Conservation (phyloP, 2,329 filamentous ascomycete species). For the Fusarium sp. region DNA sequence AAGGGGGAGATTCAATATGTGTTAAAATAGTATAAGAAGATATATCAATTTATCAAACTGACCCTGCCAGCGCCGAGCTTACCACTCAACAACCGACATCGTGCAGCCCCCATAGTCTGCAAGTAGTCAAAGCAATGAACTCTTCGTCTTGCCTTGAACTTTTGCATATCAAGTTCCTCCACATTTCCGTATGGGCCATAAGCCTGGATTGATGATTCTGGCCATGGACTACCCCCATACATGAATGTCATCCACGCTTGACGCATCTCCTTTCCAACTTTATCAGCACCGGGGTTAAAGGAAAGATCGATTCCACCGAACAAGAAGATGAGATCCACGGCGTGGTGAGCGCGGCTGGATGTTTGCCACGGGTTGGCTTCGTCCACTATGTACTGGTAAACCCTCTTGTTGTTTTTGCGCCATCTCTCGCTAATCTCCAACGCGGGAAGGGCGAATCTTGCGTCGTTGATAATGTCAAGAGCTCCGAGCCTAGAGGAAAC, state of each 20-base stretch:
- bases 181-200: conserved; percentile 55
- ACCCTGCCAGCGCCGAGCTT: conserved; percentile 55
- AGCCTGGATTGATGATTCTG: conserved; percentile 19
- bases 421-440: conserved; percentile 27
- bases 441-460: conserved; percentile 46
- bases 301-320: conserved; percentile 56
- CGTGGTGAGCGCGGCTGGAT: conserved; percentile 60
- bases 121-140: conserved; percentile 21
- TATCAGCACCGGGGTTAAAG: conserved; percentile 49
- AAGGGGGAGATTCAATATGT: too few relatives aligned
- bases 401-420: conserved; percentile 29
- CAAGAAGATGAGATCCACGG: conserved; percentile 58
- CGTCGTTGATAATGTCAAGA: conserved; percentile 53
- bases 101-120: conserved; percentile 45
- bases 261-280: conserved; percentile 53
- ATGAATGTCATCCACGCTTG: conserved; percentile 55
- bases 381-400: conserved; percentile 57
- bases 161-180: conserved; percentile 46
- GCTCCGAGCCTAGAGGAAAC: conserved; percentile 55
- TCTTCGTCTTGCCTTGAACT: conserved; percentile 36
- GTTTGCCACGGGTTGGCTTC: conserved; percentile 61
- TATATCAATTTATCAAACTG: conserved; percentile 51
- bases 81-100: conserved; percentile 47
- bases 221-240: conserved; percentile 52
- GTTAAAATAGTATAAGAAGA: neutral